phyloP scores from a whole-genome alignment of 441 rosid genomes.

The Oxalis stricta region DNA sequence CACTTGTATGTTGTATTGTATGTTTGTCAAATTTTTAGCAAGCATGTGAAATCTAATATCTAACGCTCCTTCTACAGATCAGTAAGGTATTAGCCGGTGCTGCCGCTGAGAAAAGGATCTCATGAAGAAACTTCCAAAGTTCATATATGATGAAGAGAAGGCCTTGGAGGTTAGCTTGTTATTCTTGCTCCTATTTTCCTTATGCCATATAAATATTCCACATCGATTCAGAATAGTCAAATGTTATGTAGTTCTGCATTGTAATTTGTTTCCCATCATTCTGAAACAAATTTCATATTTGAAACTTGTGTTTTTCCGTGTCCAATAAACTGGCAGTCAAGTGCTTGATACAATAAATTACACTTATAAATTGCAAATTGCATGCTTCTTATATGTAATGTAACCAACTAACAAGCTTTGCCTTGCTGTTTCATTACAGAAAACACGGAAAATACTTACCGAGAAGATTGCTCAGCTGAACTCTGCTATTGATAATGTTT shows the following conservation, averaged over 20 bases:
- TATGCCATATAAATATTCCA: no score
- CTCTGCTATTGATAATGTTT: conserved; percentile 50
- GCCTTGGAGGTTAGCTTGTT: conserved; percentile 61
- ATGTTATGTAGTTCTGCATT: neutral
- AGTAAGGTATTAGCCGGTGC: conserved; percentile 80
- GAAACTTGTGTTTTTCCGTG: neutral
- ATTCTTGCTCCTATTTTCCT: neutral
- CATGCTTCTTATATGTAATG: neutral
- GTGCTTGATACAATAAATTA: no score
- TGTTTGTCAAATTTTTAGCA: neutral
- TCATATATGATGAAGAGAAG: conserved; percentile 86
- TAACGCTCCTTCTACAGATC: conserved; percentile 34
- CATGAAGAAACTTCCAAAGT: conserved; percentile 85
- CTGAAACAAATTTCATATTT: neutral
- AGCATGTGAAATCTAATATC: conserved; percentile 2
- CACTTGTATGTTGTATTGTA: neutral
- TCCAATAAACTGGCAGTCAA: no score
- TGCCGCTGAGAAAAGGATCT: conserved; percentile 74
- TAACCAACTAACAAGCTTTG: conserved; percentile 1
- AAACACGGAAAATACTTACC: conserved; percentile 49
- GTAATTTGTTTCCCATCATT: neutral
- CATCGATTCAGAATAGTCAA: no score
- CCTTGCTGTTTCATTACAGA: conserved; percentile 27
- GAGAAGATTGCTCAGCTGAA: conserved; percentile 60
- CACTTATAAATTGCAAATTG: neutral